phyloP scores from a whole-genome alignment of 257 asterid species.

The Solanum bulbocastanum region DNA sequence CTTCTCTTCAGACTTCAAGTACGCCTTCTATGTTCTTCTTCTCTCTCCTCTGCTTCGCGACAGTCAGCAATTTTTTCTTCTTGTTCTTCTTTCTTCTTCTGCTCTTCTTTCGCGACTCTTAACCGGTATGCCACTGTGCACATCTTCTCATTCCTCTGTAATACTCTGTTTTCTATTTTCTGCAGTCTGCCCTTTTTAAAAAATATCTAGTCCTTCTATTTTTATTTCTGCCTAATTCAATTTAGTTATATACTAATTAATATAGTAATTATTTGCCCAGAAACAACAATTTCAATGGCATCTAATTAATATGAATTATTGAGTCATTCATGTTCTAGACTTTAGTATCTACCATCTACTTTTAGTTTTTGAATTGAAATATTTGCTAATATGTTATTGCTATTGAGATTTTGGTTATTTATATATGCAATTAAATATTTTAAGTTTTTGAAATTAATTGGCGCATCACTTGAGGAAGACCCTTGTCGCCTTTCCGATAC shows the following conservation, averaged over 20 bases:
- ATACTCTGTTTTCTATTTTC: background rate
- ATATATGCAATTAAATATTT: background rate
- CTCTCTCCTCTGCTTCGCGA: background rate
- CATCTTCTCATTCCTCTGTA: background rate
- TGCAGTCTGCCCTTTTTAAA: background rate
- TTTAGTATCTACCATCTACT: background rate
- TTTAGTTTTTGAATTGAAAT: background rate
- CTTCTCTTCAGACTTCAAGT: background rate
- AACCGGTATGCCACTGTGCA: background rate
- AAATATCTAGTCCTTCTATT: background rate
- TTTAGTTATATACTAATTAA: background rate
- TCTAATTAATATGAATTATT: background rate
- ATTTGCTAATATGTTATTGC: background rate
- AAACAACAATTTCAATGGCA: background rate
- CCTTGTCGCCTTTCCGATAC: background rate
- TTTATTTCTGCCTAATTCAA: background rate
- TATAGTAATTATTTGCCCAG: background rate
- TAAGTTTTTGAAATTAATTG: background rate
- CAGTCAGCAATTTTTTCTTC: background rate
- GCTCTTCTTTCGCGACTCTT: background rate
- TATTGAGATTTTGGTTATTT: background rate
- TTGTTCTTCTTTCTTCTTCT: background rate
- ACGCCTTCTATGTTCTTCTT: background rate
- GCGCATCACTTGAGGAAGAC: background rate
- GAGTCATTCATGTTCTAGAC: background rate